Evolutionary conservation across 2,329 filamentous ascomycete species (phyloP).

Genomic region (Alternaria alternata): DNA sequence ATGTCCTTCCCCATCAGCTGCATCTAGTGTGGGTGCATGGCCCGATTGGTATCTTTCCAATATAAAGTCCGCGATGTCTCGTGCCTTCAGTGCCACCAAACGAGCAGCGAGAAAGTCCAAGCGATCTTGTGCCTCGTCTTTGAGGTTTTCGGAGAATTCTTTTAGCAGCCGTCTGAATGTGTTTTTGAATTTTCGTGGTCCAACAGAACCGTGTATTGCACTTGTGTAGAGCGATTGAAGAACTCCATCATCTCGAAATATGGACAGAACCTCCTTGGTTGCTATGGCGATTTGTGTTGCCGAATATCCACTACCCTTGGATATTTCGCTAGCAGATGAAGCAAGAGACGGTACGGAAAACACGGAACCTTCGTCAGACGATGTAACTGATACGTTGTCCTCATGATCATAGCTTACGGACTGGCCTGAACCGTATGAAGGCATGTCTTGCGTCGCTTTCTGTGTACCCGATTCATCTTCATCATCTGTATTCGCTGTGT

Average conservation of each 20-base stretch:
- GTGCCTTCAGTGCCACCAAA: not conserved
- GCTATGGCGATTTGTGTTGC: not conserved
- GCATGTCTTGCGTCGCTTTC: not conserved
- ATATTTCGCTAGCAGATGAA: not conserved
- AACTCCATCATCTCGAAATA: not conserved
- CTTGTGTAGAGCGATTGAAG: not conserved
- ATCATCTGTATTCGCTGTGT: not conserved
- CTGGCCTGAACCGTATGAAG: too few species aligned
- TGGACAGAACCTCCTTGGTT: not conserved
- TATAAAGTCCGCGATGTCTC: not conserved
- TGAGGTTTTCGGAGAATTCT: not conserved
- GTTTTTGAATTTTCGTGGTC: not conserved
- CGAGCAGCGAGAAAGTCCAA: not conserved
- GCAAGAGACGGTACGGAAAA: not conserved
- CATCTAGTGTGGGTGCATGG: too few species aligned
- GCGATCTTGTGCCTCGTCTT: not conserved
- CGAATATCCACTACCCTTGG: not conserved
- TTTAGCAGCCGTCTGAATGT: not conserved
- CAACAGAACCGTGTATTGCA: not conserved
- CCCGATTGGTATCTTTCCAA: too few species aligned
- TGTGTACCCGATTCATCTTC: not conserved
- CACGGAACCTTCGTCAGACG: not conserved
- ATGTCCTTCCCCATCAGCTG: too few species aligned
- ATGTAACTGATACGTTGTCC: not conserved
- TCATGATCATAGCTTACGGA: not conserved